These are phyloP conservation scores for Camellia japonica DNA, from an alignment of 148 eudicot species.

Conservation along the genomic window DNA sequence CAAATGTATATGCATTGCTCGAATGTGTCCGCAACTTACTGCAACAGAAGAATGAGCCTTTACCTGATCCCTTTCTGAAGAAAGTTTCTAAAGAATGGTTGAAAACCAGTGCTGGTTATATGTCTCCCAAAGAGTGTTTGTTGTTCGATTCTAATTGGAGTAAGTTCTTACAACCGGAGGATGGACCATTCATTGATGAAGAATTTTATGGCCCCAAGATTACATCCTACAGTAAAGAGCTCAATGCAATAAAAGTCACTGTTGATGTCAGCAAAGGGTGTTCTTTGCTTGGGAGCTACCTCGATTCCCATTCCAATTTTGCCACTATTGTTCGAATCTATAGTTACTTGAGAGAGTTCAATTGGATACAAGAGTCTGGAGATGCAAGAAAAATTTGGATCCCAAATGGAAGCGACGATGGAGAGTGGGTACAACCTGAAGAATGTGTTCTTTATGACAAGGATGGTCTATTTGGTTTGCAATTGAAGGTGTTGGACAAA, in stretches of 20 bases:
- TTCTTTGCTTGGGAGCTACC: constrained; percentile 42
- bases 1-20: constrained; percentile 40
- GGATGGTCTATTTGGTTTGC: constrained; percentile 36
- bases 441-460: constrained; percentile 59
- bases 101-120: constrained; percentile 51
- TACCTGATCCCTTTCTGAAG: constrained; percentile 30
- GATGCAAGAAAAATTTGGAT: constrained; percentile 37
- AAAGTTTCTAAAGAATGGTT: constrained; percentile 37
- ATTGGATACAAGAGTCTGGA: constrained; percentile 35
- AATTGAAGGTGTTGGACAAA: constrained; percentile 44
- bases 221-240: constrained; percentile 39
- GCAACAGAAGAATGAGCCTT: background rate
- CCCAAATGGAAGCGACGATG: constrained; percentile 38
- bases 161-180: constrained; percentile 30
- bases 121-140: constrained; percentile 47
- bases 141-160: constrained; percentile 28
- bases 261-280: constrained; percentile 23
- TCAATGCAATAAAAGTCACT: constrained; percentile 44
- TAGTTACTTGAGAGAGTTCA: constrained; percentile 24
- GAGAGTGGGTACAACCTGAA: constrained; percentile 43
- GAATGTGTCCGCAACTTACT: constrained; percentile 28
- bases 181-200: constrained; percentile 70
- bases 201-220: constrained; percentile 44
- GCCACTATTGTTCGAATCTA: constrained; percentile 41
- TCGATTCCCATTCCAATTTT: constrained; percentile 30